phyloP scores from a whole-genome alignment of 441 rosid genomes.

The Adansonia rubrostipa region DNA sequence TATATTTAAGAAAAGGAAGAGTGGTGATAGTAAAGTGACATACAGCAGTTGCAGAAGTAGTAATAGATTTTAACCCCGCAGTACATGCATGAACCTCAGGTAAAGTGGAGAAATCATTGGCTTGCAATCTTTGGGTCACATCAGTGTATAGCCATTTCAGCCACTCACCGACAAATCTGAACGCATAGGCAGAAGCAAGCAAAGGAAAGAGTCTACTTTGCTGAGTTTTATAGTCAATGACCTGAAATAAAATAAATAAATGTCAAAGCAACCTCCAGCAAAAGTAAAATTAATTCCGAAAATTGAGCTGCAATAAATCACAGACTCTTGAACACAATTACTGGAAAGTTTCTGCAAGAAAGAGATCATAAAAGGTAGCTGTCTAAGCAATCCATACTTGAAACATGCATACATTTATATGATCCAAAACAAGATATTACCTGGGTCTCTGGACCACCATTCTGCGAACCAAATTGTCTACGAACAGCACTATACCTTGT shows the following conservation, averaged over 20 bases:
- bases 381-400: neutral
- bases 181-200: conserved; percentile 98
- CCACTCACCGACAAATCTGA: conserved; percentile 95
- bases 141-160: conserved; percentile 87
- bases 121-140: conserved; percentile 80
- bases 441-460: conserved; percentile 85
- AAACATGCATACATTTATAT: neutral
- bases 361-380: too few relatives aligned
- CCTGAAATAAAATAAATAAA: conserved; percentile 47
- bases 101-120: conserved; percentile 82
- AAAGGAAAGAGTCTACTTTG: conserved; percentile 93
- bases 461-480: conserved; percentile 83
- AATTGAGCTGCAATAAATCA: neutral
- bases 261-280: too few relatives aligned
- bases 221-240: conserved; percentile 94
- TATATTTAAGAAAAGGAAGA: neutral
- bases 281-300: neutral
- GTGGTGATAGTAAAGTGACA: conserved; percentile 31
- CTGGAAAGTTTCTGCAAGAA: conserved; percentile 8
- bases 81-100: conserved; percentile 99
- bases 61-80: conserved; percentile 94
- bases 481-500: conserved; percentile 95
- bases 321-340: neutral
- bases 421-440: conserved; percentile 35
- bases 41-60: conserved; percentile 91